Evolutionary conservation across 2,329 filamentous ascomycete species (phyloP), one percentile per base, ranked within the genome.

Genomic region (Macrophomina phaseolina): DNA sequence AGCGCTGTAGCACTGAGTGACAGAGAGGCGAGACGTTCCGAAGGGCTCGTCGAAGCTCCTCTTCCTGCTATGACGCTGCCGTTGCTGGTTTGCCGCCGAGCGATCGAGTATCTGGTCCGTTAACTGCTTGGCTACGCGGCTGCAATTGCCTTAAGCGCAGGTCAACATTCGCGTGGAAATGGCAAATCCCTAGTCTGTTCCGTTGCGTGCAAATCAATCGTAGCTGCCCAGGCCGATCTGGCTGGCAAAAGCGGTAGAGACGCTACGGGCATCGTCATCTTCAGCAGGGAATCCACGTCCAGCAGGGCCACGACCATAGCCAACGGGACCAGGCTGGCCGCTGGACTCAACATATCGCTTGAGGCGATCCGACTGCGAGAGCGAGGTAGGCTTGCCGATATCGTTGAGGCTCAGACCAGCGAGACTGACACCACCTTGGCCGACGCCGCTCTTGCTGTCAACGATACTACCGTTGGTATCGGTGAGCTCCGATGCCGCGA

Each of bases 241-340:
- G 82, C 93, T 97, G 69, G 94, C 94, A 81, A 98, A 99, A 58
- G 94, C 94, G 63, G 95, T 98, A 75, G 93, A 97, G 74, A 98
- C 89, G 80, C 94, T 98, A 81, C 95, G 93, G 74, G 95, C 93
- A 77, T 98, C 95, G 71, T 99, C 95, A 72, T 99, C 95, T 69
- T 90, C 84, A 49, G 81, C 79, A 30, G 81, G 79, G 49, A 80
- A 78, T 68, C 83, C 80, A 62, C 84, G 81, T 68, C 73, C 74
- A 55, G 56, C 67, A 36, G 51, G 7, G 32, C 75, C 77, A 82
- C 81, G 74, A n/a, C 73, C 76, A 62, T 75, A 79, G n/a, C 77
- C 76, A 65, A 71, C 71, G 16, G 74, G 70, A 14, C 71, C 70
- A 38, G 74, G 75, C 60, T 91, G 91, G 9, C 90, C 89, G 68